Base-by-base conservation (phyloP, 257 asterid genomes). In the Thymus quinquecostatus region DNA sequence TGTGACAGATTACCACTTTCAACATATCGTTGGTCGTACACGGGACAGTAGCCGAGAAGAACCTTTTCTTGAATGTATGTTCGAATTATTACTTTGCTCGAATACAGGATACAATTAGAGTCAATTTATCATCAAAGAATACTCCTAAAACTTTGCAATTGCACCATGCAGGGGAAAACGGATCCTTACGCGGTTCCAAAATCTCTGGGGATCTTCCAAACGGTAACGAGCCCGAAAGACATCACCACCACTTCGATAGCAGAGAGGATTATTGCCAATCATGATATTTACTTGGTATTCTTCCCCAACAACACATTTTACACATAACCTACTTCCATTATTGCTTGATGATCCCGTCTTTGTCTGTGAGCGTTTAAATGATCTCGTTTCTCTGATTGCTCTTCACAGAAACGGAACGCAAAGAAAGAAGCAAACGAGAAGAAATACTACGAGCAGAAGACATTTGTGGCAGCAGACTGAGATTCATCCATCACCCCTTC, bases 341-440 rank as follows among this genome's bases (percentile, higher is more conserved):
- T 21, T 21, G 21, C 21, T 21, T 21, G 21, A 21, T 21, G 21
- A 21, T 21, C 21, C 21, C 21, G 21, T 21, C 21, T 21, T 21
- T 21, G 21, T 21, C 21, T 21, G 21, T 21, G 21, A 62, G 61
- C 7, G 68, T 14, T 27, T 32, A 2, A 5, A 12, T 28, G 33
- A 2, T 8, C 10, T 68, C 57, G 44, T 73, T 68, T 36, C 2
- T 9, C n/a, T 40, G 21, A 21, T 69, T 53, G 33, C 8, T 43
- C 6, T 36, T 36, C 40, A 69, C 92, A 93, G 98, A 87, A 87
- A 82, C 95, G 96, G 21, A 94, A 94, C 54, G 91, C 92, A 28
- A 94, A 86, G 88, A 94, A 94, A 78, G 89, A 86, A 86, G 96
- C 87, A 8, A 89, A 96, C 5, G 97, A 91, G 79, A 87, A 89